These are phyloP conservation scores for Warburgia ugandensis DNA, from an alignment of 164 flowering plant genomes.

Conservation along the genomic window DNA sequence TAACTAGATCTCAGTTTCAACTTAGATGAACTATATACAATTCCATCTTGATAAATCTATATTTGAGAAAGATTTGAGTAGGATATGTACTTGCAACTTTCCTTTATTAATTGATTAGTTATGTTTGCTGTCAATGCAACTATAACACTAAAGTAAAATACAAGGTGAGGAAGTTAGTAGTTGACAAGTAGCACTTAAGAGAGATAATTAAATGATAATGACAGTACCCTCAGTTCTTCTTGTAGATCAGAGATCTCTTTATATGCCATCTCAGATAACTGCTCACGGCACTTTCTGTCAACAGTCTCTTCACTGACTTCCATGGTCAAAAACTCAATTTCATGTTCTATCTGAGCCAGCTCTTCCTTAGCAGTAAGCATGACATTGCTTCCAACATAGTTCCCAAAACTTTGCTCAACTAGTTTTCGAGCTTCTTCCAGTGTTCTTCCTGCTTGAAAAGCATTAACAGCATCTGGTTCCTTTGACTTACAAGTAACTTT, in stretches of 20 bases:
- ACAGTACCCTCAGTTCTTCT: slow-evolving; percentile 61
- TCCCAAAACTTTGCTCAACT: slow-evolving; percentile 94
- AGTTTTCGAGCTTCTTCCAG: slow-evolving; percentile 92
- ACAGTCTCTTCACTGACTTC: slow-evolving; percentile 78
- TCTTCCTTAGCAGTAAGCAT: slow-evolving; percentile 93
- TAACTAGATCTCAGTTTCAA: too few relatives aligned
- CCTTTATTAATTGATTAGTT: too few relatives aligned
- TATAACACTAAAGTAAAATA: too few relatives aligned
- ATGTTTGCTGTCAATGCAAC: too few relatives aligned
- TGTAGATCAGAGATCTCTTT: slow-evolving; percentile 70
- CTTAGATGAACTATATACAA: too few relatives aligned
- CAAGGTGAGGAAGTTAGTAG: background rate
- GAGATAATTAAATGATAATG: background rate
- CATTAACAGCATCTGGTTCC: slow-evolving; percentile 36
- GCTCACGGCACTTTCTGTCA: slow-evolving; percentile 56
- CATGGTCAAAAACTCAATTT: slow-evolving; percentile 49
- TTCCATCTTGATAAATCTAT: too few relatives aligned
- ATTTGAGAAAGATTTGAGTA: too few relatives aligned
- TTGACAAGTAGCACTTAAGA: background rate
- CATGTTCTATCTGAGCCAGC: slow-evolving; percentile 55
- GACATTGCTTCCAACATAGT: slow-evolving; percentile 93
- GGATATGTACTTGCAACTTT: too few relatives aligned
- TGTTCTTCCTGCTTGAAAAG: slow-evolving; percentile 53
- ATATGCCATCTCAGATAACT: slow-evolving; percentile 55
- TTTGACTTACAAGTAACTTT: slow-evolving; percentile 51